Evolutionary conservation across 2,329 filamentous ascomycete species (phyloP).

Genomic region (Ilyonectria robusta): DNA sequence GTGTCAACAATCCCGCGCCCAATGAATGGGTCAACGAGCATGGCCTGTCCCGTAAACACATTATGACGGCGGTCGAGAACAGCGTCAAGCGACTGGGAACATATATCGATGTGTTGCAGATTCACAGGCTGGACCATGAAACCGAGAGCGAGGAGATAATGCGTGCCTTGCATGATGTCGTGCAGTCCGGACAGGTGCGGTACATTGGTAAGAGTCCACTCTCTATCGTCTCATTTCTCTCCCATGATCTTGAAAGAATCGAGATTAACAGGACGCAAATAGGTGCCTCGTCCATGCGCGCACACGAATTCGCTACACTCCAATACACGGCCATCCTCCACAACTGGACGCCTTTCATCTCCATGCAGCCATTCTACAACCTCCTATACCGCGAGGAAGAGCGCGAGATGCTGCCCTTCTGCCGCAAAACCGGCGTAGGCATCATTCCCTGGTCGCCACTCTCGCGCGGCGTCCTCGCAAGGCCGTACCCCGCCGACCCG

Average conservation of each 20-base stretch:
- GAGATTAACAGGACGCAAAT: slow-evolving; percentile 38
- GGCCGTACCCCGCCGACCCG: slow-evolving; percentile 33
- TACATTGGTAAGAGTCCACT: too few relatives aligned
- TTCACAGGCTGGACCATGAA: slow-evolving; percentile 65
- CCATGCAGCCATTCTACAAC: slow-evolving; percentile 73
- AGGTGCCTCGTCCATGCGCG: slow-evolving; percentile 64
- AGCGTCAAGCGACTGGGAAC: slow-evolving; percentile 68
- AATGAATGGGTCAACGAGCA: too few relatives aligned
- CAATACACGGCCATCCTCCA: slow-evolving; percentile 68
- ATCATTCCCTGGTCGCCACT: slow-evolving; percentile 55
- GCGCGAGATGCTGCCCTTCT: slow-evolving; percentile 58
- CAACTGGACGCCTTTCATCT: slow-evolving; percentile 71
- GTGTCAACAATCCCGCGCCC: too few relatives aligned
- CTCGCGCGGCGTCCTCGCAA: slow-evolving; percentile 50
- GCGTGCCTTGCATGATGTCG: too few relatives aligned
- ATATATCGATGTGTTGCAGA: slow-evolving; percentile 71
- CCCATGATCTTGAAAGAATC: too few relatives aligned
- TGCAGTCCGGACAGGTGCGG: too few relatives aligned
- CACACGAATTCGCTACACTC: slow-evolving; percentile 64
- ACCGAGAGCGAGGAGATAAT: slow-evolving; percentile 39
- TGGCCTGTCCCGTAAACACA: slow-evolving; percentile 73
- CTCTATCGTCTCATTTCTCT: too few relatives aligned
- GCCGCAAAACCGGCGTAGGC: slow-evolving; percentile 52
- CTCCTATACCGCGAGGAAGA: slow-evolving; percentile 73
- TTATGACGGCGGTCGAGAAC: slow-evolving; percentile 76